These are phyloP conservation scores for Claviceps sp. DNA, from an alignment of 2,329 filamentous ascomycete species.

Conservation along the genomic window DNA sequence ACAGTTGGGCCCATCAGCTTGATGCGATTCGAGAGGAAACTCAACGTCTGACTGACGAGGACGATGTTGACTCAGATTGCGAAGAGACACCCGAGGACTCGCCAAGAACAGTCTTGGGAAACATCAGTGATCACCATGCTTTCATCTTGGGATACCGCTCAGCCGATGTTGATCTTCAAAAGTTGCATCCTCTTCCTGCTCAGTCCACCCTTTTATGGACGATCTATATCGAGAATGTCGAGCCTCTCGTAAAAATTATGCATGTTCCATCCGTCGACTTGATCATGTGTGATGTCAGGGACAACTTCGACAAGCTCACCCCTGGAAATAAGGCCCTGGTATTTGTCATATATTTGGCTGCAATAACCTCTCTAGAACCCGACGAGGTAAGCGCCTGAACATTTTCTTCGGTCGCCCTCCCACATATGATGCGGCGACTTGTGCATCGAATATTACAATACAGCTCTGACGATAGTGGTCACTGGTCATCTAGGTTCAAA, in stretches of 20 bases:
- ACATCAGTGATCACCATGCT: slow-evolving; percentile 45
- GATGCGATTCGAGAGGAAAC: slow-evolving; percentile 35
- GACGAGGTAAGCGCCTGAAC: slow-evolving; percentile 33
- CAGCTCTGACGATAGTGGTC: background rate
- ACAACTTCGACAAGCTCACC: slow-evolving; percentile 43
- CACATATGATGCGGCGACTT: background rate
- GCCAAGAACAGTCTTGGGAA: slow-evolving; percentile 18
- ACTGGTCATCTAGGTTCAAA: slow-evolving; percentile 14
- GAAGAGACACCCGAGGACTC: slow-evolving; percentile 41
- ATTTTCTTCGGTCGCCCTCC: background rate
- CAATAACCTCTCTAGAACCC: slow-evolving; percentile 46
- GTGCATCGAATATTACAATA: background rate
- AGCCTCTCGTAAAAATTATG: slow-evolving; percentile 57
- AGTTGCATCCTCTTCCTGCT: slow-evolving; percentile 50
- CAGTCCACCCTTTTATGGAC: slow-evolving; percentile 58
- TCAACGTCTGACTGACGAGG: slow-evolving; percentile 30
- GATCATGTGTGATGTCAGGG: slow-evolving; percentile 46
- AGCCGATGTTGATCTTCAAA: slow-evolving; percentile 50
- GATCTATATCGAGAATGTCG: slow-evolving; percentile 59
- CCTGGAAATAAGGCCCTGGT: slow-evolving; percentile 47
- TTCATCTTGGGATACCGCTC: slow-evolving; percentile 65
- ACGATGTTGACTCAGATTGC: slow-evolving; percentile 37
- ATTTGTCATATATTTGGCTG: slow-evolving; percentile 48
- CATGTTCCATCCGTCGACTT: slow-evolving; percentile 55
- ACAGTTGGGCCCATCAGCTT: slow-evolving; percentile 13